Evolutionary conservation across 345 rosid species (phyloP).

Genomic region (Eucalyptus grandis): DNA sequence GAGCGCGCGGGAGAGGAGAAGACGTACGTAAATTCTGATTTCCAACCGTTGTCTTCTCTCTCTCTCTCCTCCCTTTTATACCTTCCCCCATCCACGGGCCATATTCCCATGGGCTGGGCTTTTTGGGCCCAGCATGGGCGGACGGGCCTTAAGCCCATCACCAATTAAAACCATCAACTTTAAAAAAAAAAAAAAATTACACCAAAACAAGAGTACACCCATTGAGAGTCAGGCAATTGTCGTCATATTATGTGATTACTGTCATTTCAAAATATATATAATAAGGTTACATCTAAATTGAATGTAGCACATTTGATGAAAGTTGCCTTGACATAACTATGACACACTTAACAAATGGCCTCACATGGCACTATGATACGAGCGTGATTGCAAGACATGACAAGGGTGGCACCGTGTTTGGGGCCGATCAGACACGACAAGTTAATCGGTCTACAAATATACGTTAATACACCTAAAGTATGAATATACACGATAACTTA

Average conservation of each 20-base stretch:
- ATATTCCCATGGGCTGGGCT: too few relatives aligned
- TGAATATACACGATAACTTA: not conserved
- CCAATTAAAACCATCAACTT: too few relatives aligned
- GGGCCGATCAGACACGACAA: not conserved
- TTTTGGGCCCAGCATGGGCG: too few relatives aligned
- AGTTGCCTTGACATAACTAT: fast-evolving
- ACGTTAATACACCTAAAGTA: not conserved
- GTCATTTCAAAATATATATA: not conserved
- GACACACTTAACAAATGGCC: fast-evolving
- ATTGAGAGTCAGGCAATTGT: fast-evolving
- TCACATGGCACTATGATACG: not conserved
- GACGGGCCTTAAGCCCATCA: too few relatives aligned
- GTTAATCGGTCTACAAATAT: not conserved
- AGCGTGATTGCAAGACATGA: not conserved
- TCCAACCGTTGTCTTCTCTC: too few relatives aligned
- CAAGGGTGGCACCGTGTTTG: not conserved
- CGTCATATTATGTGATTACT: not conserved
- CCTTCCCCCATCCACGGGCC: too few relatives aligned
- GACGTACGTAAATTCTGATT: too few relatives aligned
- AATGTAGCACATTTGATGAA: not conserved
- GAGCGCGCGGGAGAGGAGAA: too few relatives aligned
- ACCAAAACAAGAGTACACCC: not conserved
- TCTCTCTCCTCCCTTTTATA: too few relatives aligned
- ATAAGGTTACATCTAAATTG: not conserved
- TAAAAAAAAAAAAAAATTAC: fast-evolving